Conservation (phyloP, 768 basidiomycete genomes). For the Multifurca ochricompacta region DNA sequence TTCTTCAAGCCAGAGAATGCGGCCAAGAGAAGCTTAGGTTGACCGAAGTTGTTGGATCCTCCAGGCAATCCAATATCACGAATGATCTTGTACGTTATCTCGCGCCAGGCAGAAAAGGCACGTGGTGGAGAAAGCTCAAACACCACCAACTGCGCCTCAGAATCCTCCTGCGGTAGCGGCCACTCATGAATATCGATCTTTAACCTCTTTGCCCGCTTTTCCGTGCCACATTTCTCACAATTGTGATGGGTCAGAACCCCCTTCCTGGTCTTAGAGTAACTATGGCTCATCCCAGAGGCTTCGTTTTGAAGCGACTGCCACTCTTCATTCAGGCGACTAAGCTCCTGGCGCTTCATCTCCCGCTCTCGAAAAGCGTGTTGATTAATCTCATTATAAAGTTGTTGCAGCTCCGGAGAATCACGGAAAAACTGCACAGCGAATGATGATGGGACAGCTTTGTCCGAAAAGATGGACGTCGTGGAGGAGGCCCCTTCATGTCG, state of each 20-base stretch:
- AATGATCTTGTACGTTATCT: constrained; percentile 4
- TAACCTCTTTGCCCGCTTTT: not conserved
- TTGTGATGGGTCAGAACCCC: not conserved
- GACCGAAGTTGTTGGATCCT: not conserved
- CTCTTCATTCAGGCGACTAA: not conserved
- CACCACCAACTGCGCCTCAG: not conserved
- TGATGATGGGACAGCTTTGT: not conserved
- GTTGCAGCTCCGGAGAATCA: not conserved
- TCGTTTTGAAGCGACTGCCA: not conserved
- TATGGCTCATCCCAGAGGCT: too few relatives aligned
- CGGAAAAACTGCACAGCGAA: constrained; percentile 8
- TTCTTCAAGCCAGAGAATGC: constrained; percentile 1
- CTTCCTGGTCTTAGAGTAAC: too few relatives aligned
- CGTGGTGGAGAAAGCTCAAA: constrained; percentile 7
- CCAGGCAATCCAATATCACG: not conserved
- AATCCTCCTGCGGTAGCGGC: not conserved
- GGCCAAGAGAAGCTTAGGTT: not conserved
- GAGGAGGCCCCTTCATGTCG: not conserved
- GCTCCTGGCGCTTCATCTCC: not conserved
- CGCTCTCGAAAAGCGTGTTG: not conserved
- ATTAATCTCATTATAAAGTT: not conserved
- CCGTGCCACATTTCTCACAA: constrained; percentile 2
- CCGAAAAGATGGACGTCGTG: constrained; percentile 2
- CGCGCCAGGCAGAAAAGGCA: constrained; percentile 14
- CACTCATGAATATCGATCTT: constrained; percentile 8